Base-by-base conservation (phyloP, 2,329 filamentous ascomycete species). In the Diaporthe capsici region DNA sequence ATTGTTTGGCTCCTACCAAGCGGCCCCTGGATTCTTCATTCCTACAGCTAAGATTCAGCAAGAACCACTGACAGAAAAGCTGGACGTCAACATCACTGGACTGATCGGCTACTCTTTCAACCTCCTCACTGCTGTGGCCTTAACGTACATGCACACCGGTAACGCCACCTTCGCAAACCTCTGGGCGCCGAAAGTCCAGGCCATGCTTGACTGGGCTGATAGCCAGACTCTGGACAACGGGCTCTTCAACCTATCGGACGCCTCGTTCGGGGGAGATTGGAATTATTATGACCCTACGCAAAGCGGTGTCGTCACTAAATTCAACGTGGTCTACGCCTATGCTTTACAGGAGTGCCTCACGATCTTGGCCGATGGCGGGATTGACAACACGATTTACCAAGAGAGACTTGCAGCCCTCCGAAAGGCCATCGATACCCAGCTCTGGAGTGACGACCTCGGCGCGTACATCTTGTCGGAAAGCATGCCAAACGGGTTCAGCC, bases 21-120 rank as follows among this genome's bases (percentile, higher is more conserved):
- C 58, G 20, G n/a, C 58, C 13, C 58, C 58, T 2, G 58, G 58
- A 10, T 63, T 63, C n/a, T 44, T 63, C 37, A 42, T 63, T n/a
- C 7, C 60, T 3, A 65, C 60, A 13, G 60, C 39, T 25, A 65
- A 65, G 25, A 65, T 65, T 20, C 60, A 65, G 5, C 60, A 65
- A 47, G 15, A 47, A 2, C 60, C 60, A 2, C 25, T 65, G 25
- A 2, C 25, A 7, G 39, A 28, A 2, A 17, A 8, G n/a, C 13
- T 65, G 15, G 60, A 65, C 17, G 39, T 31, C 37, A 47, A 47
- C 4, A 65, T 65, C 8, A 65, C 60, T 13, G 39, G 60, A 0
- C 25, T 65, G 17, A 65, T 65, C 7, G 60, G 37, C 2, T 65
- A 65, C 17, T 65, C 60, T 22, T 47, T 63, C 60, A 63, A 63